Evolutionary conservation across 2,329 filamentous ascomycete species (phyloP), one percentile per base, ranked within the genome.

Genomic region (Penicillium psychrosexuale): DNA sequence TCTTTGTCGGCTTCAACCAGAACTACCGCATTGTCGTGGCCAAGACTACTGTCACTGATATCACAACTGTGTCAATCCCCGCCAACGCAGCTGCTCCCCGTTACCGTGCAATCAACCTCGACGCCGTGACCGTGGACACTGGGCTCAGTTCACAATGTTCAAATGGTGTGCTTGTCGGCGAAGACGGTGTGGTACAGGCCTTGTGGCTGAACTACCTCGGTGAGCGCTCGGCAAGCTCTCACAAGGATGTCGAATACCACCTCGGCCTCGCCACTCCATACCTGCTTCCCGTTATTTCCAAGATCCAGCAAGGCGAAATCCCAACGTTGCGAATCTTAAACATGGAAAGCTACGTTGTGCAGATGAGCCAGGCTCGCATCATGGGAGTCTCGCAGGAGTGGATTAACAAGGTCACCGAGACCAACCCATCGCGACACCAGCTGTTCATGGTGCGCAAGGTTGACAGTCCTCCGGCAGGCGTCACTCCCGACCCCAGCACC

Each of bases 371-470:
- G 75, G 93, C 91, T 15, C 88, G 92, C 36, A 91, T 97, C 62
- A 97, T 99, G 92, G 94, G 94, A 9, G 91, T 97, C 1, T 90
- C 90, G 0, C 92, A 97, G 66, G 88, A 95, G 59, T 97, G 93
- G 94, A 96, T 99, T 66, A 82, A 90, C 64, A 89, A 91, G 73
- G 93, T 97, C 2, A 87, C 94, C 50, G 80, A 86, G 61, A 90
- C 91, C 59, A 97, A 99, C 72, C 89, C 90, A 37, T 87, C 94
- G 47, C 89, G 91, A 55, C 94, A 99, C 70, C 94, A 99, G 75
- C 84, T 99, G 36, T 99, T 99, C 79, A 97, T 99, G 89, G 91
- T 99, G 30, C 88, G 91, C 66, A 99, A 99, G 77, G 87, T 96
- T 57, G 80, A 88, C 64, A 86, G 84, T 43, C 83, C 83, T 22